Percentiles rank a stretch among this genome's conserved stretches.
phyloP scores from a whole-genome alignment of 345 rosid genomes.

The Ailanthus altissimus region DNA sequence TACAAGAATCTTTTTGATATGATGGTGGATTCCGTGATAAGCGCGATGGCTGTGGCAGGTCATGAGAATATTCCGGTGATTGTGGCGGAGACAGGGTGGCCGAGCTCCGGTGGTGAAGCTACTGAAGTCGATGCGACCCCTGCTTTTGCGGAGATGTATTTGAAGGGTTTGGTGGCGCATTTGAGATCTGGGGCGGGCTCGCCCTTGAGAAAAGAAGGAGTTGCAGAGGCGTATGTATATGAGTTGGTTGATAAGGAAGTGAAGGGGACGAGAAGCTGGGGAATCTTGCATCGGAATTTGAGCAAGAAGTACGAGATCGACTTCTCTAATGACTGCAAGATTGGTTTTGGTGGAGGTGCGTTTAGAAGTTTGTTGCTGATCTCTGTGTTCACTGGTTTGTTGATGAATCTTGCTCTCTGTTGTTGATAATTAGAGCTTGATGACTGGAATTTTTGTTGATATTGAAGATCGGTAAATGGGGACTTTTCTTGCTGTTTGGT shows the following conservation, averaged over 20 bases:
- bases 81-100: constrained; percentile 96
- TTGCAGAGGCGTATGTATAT: constrained; percentile 61
- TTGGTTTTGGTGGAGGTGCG: constrained; percentile 8
- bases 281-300: constrained; percentile 66
- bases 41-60: constrained; percentile 77
- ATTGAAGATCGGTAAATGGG: neutral
- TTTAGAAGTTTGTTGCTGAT: neutral
- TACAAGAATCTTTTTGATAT: constrained; percentile 83
- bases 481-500: neutral
- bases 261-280: constrained; percentile 61
- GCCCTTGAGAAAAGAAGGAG: constrained; percentile 83
- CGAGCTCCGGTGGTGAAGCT: constrained; percentile 56
- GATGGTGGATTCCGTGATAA: constrained; percentile 84
- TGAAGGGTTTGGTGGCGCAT: constrained; percentile 66
- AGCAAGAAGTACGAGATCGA: constrained; percentile 60
- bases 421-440: neutral
- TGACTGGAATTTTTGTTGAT: neutral
- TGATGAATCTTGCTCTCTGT: constrained; percentile 8
- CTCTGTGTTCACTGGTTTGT: constrained; percentile 14
- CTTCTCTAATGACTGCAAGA: constrained; percentile 39
- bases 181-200: constrained; percentile 68
- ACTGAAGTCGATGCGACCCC: constrained; percentile 73
- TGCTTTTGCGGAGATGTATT: constrained; percentile 61
- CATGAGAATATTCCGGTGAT: constrained; percentile 72
- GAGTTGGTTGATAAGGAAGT: constrained; percentile 65